Evolutionary conservation across 352 stramenopile genomes (phyloP), one percentile per base, ranked within the genome.

Genomic region (Blastocystis sp.): DNA sequence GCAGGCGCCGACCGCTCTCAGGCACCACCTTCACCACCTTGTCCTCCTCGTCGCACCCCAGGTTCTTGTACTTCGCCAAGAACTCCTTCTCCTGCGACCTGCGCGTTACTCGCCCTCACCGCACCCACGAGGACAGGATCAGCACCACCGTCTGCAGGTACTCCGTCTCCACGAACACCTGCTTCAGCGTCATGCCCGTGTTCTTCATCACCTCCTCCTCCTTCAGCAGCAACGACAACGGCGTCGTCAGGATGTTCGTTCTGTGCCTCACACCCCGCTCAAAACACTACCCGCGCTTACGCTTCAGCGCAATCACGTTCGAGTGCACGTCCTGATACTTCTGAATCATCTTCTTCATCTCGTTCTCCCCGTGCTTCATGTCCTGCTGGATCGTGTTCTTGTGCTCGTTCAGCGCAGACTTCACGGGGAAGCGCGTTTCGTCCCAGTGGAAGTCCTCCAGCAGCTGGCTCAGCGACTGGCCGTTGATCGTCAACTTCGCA

Each of bases 241-340:
- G 65, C 17, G 65, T 38, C 6, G 14, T 76, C 24, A 76, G 65
- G 34, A 76, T 76, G 65, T 76, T 76, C 65, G 65, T 38, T 76
- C 65, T 76, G 52, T 1, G 6, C 28, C 0, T 43, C 38, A 52
- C 7, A 0, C 7, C 11, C 7, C 0, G 21, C 0, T 43, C n/a
- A 19, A 24, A 76, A 17, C 6, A n/a, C 9, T 11, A 76, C 65
- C 65, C 65, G 10, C 65, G 65, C 43, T 76, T 76, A 11, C 65
- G 65, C 14, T 52, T 43, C 65, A 76, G 17, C 14, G 65, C 10
- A 19, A 24, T 42, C 65, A 76, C 14, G 52, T 76, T 76, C 24
- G 9, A 24, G 43, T 76, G 65, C 7, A 76, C 65, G n/a, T 76
- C 65, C n/a, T 76, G 65, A n/a, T 76, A 76, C 65, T 76, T 76